These are phyloP conservation scores for Gnomoniopsis smithogilvyi DNA, from an alignment of 2,329 filamentous ascomycete species.

Conservation along the genomic window DNA sequence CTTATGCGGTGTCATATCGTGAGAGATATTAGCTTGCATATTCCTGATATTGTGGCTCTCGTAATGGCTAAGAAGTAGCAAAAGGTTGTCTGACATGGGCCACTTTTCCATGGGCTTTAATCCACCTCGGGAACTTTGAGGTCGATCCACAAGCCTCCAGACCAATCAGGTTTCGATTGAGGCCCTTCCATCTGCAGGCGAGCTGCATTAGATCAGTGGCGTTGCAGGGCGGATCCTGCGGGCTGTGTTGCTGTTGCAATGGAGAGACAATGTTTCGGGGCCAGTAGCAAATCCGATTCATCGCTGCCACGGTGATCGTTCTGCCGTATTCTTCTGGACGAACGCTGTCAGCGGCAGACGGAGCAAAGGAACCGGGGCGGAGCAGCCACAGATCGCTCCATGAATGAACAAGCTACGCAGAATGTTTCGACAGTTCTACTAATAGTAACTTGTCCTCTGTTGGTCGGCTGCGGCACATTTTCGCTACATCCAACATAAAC, in stretches of 20 bases:
- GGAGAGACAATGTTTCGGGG: neutral
- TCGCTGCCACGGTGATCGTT: too few relatives aligned
- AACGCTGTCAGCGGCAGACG: too few relatives aligned
- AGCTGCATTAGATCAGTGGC: neutral
- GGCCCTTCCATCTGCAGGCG: neutral
- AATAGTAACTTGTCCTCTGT: too few relatives aligned
- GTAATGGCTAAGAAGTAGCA: constrained; percentile 1
- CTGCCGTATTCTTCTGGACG: too few relatives aligned
- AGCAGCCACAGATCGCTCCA: too few relatives aligned
- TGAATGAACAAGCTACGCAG: too few relatives aligned
- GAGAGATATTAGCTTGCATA: neutral
- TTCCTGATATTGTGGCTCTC: constrained; percentile 7
- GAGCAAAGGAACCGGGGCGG: too few relatives aligned
- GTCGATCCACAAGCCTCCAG: neutral
- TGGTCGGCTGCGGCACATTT: too few relatives aligned
- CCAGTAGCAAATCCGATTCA: too few relatives aligned
- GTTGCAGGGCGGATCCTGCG: constrained; percentile 7
- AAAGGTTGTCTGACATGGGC: constrained; percentile 5
- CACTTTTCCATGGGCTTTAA: neutral
- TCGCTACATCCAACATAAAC: too few relatives aligned
- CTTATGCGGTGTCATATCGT: neutral
- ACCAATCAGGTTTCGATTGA: neutral
- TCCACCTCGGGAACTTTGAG: neutral
- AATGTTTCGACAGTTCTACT: too few relatives aligned
- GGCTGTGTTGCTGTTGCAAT: neutral